Conservation (phyloP, 1,284 basidiomycete species). For the Sanghuangporus weigelae region DNA sequence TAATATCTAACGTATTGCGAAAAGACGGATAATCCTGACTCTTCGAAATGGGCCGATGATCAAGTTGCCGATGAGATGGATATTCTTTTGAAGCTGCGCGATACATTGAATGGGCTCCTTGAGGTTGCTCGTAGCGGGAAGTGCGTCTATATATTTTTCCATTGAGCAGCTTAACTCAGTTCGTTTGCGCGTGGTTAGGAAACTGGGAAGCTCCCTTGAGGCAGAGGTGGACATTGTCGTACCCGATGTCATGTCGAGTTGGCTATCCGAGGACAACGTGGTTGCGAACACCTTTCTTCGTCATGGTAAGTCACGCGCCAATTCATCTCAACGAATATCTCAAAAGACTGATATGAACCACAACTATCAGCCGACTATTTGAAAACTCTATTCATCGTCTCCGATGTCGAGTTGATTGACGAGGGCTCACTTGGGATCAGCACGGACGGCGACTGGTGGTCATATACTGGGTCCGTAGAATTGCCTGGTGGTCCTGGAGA, state of each 20-base stretch:
- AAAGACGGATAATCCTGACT: slow-evolving; percentile 30
- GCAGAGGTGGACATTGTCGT: slow-evolving; percentile 57
- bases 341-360: slow-evolving; percentile 17
- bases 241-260: slow-evolving; percentile 24
- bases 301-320: slow-evolving; percentile 2
- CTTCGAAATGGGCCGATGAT: slow-evolving; percentile 48
- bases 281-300: not conserved
- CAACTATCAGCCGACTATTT: slow-evolving; percentile 48
- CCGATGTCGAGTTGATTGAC: slow-evolving; percentile 49
- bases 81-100: slow-evolving; percentile 48
- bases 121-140: slow-evolving; percentile 69
- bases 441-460: slow-evolving; percentile 37
- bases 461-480: slow-evolving; percentile 37
- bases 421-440: slow-evolving; percentile 34
- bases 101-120: slow-evolving; percentile 52
- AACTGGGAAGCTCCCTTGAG: slow-evolving; percentile 68
- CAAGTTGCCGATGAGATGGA: slow-evolving; percentile 55
- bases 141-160: slow-evolving; percentile 24
- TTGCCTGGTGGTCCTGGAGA: slow-evolving; percentile 35
- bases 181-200: slow-evolving; percentile 32
- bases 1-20: not conserved
- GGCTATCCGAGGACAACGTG: slow-evolving; percentile 6
- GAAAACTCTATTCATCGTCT: slow-evolving; percentile 75
- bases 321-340: slow-evolving; percentile 19
- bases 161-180: not conserved